Base-by-base conservation (phyloP, 2,329 filamentous ascomycete genomes). In the Neonectria punicea region DNA sequence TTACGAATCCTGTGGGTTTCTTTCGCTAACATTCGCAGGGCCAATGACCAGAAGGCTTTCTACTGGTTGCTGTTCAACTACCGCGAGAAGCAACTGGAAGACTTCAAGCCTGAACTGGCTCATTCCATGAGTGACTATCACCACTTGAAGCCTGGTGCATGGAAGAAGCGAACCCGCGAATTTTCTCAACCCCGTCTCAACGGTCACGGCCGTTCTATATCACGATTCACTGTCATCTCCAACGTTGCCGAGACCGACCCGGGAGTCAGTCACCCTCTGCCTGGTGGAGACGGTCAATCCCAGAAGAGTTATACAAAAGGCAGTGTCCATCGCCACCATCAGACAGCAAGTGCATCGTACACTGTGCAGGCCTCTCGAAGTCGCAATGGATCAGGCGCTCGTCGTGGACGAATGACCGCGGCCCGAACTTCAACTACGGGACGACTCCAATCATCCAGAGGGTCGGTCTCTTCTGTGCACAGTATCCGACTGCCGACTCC, bases 51-150 rank as follows among this genome's bases (percentile, higher is more conserved):
- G 76, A 97, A 97, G 75, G 86, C 95, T 70, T 98, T 98, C 79
- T 99, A 98, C 79, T 92, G 90, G 79, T 87, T 97, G 20, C 86
- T 99, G 8, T 81, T 91, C 69, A 92, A 91, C 77, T 97, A 97
- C 77, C 88, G 93, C 49, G 90, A 97, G 68, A 90, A 93, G 67
- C 91, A 96, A 71, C 80, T 97, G 2, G 94, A 98, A 76, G 93
- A 97, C 75, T 98, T 96, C 75, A 91, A 91, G 64, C 89, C 90
- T 32, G 87, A 92, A 22, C 82, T 98, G 60, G 88, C 88, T n/a
- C 92, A 96, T 75, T 97, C 95, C 1, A 87, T 91, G 61, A 97
- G 94, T 78, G 95, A 98, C 75, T 96, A 97, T 73, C 95, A 98
- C 74, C 93, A 97, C 74, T 86, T 92, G 41, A 85, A 84, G 61